Evolutionary conservation across 805 yeast genomes (phyloP), one percentile per base, ranked within the genome.

Genomic region (Myxozyma kluyveri): DNA sequence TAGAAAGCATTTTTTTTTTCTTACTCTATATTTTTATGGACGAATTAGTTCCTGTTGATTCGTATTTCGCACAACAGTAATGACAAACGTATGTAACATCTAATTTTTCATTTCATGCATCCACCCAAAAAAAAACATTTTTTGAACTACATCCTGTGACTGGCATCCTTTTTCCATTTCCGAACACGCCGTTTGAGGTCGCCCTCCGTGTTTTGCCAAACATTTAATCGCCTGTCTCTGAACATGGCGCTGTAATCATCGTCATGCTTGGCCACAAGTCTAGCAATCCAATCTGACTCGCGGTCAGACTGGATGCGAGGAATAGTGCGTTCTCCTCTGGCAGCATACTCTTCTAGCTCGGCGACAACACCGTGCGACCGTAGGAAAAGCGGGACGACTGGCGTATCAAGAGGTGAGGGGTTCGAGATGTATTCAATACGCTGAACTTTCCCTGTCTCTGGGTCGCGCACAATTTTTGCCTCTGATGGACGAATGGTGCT

Each of bases 231-330:
- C 22, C 50, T 80, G 68, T 93, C 99, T 86, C 95, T 86, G 67
- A 81, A 84, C 99, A 93, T 93, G 62, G 83, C 86, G 42, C 78
- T 83, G 66, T 82, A 89, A 67, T 93, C 84, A 60, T 88, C 95
- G 17, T 96, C 96, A 65, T 93, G 82, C 67, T 88, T 88, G 19
- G 79, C 80, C 54, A 82, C 76, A 36, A 93, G 72, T 22, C 69
- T 69, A 42, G 67, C 69, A 38, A 87, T 68, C 95, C 96, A 88
- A 31, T 77, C 84, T 41, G 69, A 70, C 68, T 93, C 98, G 61
- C 96, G 73, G 38, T 77, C 84, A 55, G 88, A 79, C 61, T 80
- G 86, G 19, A 68, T 69, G 63, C 85, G 77, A 50, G 75, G 83
- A 47, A 69, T 75, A 33, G 69, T 75, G 12, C 47, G 19, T 7